Base-by-base conservation (phyloP, 768 basidiomycete species). In the Gloeostereum incarnatum region DNA sequence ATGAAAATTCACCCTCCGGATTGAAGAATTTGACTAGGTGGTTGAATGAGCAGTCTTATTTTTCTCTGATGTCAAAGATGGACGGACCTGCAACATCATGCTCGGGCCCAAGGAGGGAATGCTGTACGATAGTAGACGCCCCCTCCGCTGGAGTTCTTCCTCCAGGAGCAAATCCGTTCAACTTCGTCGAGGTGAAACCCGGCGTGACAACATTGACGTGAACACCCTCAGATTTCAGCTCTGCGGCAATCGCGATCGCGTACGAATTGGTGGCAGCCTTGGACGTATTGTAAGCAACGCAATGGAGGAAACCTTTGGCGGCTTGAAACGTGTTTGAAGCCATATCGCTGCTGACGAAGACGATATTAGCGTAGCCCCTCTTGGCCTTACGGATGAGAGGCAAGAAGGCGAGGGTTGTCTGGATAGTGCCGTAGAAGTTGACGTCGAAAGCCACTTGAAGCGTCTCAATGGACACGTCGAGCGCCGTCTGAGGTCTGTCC, bases 381-480 rank as follows among this genome's bases (percentile, higher is more conserved):
- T 20, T 16, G 11, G 10, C 17, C 45, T 52, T 43, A 27, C 60
- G 62, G 7, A 71, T 47, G 21, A 69, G 61, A 2, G 67, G 66
- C 20, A 69, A 44, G 48, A 69, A 57, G 0, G 61, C 50, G n/a
- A 53, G 54, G 11, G 62, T 65, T 3, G 63, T 66, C 42, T 66
- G 63, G 30, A 71, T 60, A 30, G 64, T 40, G 10, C 66, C 67
- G 41, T 55, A 64, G 46, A 70, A 55, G 40, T 71, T 69, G 17
- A 65, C 51, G 40, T 69, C 66, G 36, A 66, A 56, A 5, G 60
- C 52, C 9, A 54, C 54, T 26, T 59, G 60, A 22, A 69, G 46
- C 7, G 52, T 45, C 18, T 52, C 45, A 22, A 62, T 38, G n/a
- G 61, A 55, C 20, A 67, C 48, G 1, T 52, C 55, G 5, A 49